These are phyloP conservation scores for Tolypocladium sp. DNA, from an alignment of 2,329 filamentous ascomycete genomes.

Conservation along the genomic window DNA sequence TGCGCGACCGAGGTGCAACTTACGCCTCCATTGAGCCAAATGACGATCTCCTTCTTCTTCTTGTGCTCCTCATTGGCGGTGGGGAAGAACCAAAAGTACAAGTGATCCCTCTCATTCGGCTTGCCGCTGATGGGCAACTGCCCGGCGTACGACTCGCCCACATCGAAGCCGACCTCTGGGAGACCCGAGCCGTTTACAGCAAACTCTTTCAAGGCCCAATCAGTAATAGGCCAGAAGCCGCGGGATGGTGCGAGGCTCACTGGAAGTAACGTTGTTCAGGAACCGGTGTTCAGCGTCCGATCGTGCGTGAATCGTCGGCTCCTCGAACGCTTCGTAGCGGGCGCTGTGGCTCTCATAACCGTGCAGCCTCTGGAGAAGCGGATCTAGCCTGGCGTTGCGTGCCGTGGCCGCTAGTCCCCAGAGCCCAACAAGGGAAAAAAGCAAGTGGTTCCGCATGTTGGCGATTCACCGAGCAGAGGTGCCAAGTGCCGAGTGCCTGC, in stretches of 20 bases:
- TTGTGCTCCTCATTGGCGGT: constrained; percentile 33
- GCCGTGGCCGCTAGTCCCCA: neutral
- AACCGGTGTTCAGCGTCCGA: neutral
- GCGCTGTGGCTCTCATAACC: neutral
- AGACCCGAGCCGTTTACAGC: constrained; percentile 51
- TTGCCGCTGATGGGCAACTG: constrained; percentile 42
- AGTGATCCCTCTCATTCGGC: constrained; percentile 37
- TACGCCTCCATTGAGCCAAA: constrained; percentile 51
- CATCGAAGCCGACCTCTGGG: constrained; percentile 56
- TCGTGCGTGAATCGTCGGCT: neutral
- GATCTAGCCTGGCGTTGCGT: neutral
- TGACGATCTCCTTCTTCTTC: constrained; percentile 48
- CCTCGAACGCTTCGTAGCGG: neutral
- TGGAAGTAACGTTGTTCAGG: neutral
- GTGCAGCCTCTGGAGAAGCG: neutral
- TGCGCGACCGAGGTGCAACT: constrained; percentile 3
- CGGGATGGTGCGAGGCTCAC: neutral
- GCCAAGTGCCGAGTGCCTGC: neutral
- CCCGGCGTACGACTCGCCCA: constrained; percentile 51
- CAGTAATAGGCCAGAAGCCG: too few species aligned
- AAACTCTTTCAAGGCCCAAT: constrained; percentile 30
- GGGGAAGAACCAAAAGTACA: constrained; percentile 63
- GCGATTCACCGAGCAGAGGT: neutral
- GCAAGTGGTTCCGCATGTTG: neutral
- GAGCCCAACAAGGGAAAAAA: neutral